A percentile compares a stretch with the other conserved stretches of the same genome.
These are phyloP conservation scores for Shiraia bambusicola DNA, from an alignment of 2,329 filamentous ascomycete species.

Conservation along the genomic window DNA sequence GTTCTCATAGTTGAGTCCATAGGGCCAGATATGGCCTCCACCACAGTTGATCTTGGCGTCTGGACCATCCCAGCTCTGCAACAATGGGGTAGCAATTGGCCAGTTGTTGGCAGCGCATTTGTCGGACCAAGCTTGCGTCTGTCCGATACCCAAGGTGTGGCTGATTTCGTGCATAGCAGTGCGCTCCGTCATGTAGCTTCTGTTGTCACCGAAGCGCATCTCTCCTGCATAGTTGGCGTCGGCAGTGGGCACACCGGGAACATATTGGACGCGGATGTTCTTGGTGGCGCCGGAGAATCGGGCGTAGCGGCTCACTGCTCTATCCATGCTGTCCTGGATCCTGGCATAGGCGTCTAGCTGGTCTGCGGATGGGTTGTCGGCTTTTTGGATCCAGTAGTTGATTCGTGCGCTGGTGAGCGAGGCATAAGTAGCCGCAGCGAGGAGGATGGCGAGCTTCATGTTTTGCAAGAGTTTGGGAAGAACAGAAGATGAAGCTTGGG, in stretches of 20 bases:
- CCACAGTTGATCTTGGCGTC: constrained; percentile 38
- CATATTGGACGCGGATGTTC: constrained; percentile 31
- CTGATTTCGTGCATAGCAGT: constrained; percentile 41
- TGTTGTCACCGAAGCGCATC: constrained; percentile 36
- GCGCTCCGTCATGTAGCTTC: constrained; percentile 39
- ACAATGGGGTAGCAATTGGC: constrained; percentile 35
- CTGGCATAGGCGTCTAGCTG: constrained; percentile 35
- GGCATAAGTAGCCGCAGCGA: constrained; percentile 22
- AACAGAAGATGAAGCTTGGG: no score
- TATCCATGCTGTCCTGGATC: constrained; percentile 37
- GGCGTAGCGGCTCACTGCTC: constrained; percentile 31
- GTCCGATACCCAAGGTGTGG: constrained; percentile 38
- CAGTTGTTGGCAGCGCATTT: constrained; percentile 36
- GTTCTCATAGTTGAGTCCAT: constrained; percentile 39
- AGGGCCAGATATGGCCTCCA: constrained; percentile 38
- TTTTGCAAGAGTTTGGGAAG: background rate
- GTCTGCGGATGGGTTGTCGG: constrained; percentile 32
- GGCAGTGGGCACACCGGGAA: constrained; percentile 36
- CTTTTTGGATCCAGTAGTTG: constrained; percentile 31
- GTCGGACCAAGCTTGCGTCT: constrained; percentile 33
- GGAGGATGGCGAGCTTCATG: constrained; percentile 26
- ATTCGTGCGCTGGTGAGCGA: constrained; percentile 25
- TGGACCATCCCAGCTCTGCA: constrained; percentile 33
- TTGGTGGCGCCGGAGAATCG: constrained; percentile 28
- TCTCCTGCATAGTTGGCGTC: constrained; percentile 41